A percentile compares a stretch with the other conserved stretches of the same genome.
Conservation (phyloP, 331 rosid genomes). For the Dryas integrifolia region DNA sequence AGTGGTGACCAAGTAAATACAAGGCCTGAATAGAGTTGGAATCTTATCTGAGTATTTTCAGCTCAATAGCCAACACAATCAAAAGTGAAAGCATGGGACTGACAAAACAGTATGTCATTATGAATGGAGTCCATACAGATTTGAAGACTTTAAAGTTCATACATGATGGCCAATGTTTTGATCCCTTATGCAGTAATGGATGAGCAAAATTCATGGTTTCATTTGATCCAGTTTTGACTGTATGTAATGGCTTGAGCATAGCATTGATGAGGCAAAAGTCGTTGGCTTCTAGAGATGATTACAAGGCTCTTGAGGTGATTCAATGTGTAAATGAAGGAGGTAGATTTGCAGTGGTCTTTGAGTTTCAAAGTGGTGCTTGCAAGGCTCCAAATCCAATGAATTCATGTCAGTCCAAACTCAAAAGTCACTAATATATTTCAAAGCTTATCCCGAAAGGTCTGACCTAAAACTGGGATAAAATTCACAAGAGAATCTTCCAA, state of each 20-base stretch:
- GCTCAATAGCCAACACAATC: background rate
- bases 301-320: no score
- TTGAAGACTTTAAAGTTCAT: background rate
- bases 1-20: background rate
- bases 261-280: background rate
- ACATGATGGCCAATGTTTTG: background rate
- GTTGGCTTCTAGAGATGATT: background rate
- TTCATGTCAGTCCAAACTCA: background rate
- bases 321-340: no score
- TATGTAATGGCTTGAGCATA: background rate
- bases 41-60: constrained; percentile 1
- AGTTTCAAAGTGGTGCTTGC: background rate
- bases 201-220: background rate
- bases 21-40: background rate
- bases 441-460: background rate
- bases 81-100: background rate
- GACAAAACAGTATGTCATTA: background rate
- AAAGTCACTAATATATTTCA: background rate
- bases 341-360: background rate
- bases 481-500: no score
- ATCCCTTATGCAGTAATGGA: background rate
- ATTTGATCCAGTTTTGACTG: background rate
- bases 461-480: no score
- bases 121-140: background rate
- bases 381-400: background rate